phyloP scores from a whole-genome alignment of 2,329 filamentous ascomycete genomes.

The Paecilomyces formosus region DNA sequence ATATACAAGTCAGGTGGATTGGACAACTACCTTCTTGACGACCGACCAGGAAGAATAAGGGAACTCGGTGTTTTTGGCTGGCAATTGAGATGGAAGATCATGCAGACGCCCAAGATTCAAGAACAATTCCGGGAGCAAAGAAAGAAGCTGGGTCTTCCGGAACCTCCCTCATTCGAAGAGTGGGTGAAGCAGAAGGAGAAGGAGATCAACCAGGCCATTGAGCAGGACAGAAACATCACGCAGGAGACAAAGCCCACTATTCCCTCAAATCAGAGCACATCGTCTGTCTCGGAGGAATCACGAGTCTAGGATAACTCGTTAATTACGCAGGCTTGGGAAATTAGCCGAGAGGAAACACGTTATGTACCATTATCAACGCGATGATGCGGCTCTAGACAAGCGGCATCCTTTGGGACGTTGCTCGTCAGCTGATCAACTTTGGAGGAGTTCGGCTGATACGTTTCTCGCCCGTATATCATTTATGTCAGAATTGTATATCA shows the following conservation, averaged over 20 bases:
- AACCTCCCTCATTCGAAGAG: slow-evolving; percentile 36
- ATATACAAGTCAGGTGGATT: slow-evolving; percentile 83
- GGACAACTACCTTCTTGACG: slow-evolving; percentile 82
- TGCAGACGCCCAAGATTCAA: slow-evolving; percentile 67
- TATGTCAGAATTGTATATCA: neutral
- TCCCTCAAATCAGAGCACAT: neutral
- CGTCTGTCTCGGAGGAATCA: neutral
- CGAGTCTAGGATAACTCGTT: neutral
- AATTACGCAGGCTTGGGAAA: neutral
- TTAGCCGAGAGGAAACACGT: neutral
- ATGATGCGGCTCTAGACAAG: neutral
- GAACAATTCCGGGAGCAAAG: slow-evolving; percentile 60
- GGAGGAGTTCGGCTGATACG: neutral
- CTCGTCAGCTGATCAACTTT: neutral
- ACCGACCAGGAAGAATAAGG: slow-evolving; percentile 68
- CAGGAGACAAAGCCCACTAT: slow-evolving; percentile 21
- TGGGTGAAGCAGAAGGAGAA: slow-evolving; percentile 37
- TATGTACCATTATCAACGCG: neutral
- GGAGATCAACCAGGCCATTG: slow-evolving; percentile 30
- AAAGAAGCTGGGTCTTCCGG: slow-evolving; percentile 55
- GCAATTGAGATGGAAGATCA: slow-evolving; percentile 80
- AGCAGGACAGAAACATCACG: slow-evolving; percentile 25
- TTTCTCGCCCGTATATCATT: neutral
- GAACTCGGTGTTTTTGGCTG: slow-evolving; percentile 87
- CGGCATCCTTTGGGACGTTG: neutral